Evolutionary conservation across 2,329 filamentous ascomycete genomes (phyloP), one percentile per base, ranked within the genome.

Genomic region (Colletotrichum trifolii): DNA sequence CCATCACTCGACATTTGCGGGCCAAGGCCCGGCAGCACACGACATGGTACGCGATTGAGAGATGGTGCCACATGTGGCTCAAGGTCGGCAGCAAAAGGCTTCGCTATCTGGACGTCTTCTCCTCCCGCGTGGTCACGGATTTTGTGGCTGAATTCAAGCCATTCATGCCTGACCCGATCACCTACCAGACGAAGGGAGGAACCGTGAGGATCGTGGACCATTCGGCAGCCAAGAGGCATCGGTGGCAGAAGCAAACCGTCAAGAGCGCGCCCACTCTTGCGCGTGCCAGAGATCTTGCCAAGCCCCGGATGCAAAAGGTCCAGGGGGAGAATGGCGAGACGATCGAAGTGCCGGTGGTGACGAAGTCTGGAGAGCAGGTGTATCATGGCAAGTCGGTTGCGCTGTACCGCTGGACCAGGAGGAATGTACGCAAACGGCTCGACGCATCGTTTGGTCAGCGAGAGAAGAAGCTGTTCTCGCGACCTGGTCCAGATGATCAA

Each of bases 111-210:
- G 33, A 58, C 5, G 3, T 17, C 7, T 47, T 57, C 7, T n/a
- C 54, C 4, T 54, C 56, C 10, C 46, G 35, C 15, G 47, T 45
- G 6, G 58, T 68, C 8, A 54, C 67, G 2, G 40, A 60, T 10
- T 67, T 68, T 25, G 50, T 68, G 6, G 57, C 49, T 38, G 67
- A 68, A 17, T 68, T 68, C 39, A 35, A 54, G n/a, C 56, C 57
- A 5, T 67, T 68, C 11, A 33, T 67, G 33, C 57, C 60, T 4
- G 43, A 60, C n/a, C 56, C 65, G 4, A 48, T 59, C 3, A 66
- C 57, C 8, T 68, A 68, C 33, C 52, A 60, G 10, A 67, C 61
- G 8, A 40, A 42, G 15, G 54, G 45, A 6, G 67, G 67, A 4
- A 60, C 62, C 9, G 65, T 69, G 2, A 64, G 61, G 10, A 64